Evolutionary conservation across 495 filamentous ascomycete genomes (phyloP).

Genomic region (Daldinia decipiens): DNA sequence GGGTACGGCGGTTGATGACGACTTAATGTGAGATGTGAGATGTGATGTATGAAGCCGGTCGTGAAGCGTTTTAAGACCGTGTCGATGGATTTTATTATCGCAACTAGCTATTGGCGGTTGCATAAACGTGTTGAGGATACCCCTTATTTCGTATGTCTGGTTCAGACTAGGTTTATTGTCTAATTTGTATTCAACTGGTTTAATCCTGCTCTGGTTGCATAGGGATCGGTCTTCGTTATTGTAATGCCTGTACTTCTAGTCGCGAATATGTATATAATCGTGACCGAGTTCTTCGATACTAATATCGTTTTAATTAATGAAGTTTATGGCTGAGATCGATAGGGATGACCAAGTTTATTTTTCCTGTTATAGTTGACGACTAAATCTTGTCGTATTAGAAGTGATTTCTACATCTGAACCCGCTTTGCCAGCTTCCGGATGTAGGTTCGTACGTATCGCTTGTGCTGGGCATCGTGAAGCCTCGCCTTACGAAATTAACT

Average conservation of each 20-base stretch:
- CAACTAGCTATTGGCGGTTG: neutral
- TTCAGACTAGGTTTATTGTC: constrained; percentile 10
- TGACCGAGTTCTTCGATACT: neutral
- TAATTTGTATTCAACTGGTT: neutral
- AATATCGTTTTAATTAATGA: neutral
- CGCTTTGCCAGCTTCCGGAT: neutral
- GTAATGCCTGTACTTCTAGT: neutral
- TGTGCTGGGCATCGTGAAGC: neutral
- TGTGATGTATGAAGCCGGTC: neutral
- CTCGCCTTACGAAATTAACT: neutral
- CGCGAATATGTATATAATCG: neutral
- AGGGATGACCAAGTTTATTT: neutral
- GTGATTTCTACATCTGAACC: neutral
- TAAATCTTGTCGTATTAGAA: neutral
- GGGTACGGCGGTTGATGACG: constrained; percentile 47
- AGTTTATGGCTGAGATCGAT: neutral
- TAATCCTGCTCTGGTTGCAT: neutral
- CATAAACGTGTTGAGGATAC: constrained; percentile 39
- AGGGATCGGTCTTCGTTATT: neutral
- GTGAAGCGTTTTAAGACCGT: neutral
- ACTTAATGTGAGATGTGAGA: constrained; percentile 47
- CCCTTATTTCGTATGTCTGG: constrained; percentile 22
- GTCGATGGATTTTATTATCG: neutral
- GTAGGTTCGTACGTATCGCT: neutral
- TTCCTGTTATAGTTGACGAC: neutral